Conservation (phyloP, 805 yeast species). For the Naumovozyma baii region DNA sequence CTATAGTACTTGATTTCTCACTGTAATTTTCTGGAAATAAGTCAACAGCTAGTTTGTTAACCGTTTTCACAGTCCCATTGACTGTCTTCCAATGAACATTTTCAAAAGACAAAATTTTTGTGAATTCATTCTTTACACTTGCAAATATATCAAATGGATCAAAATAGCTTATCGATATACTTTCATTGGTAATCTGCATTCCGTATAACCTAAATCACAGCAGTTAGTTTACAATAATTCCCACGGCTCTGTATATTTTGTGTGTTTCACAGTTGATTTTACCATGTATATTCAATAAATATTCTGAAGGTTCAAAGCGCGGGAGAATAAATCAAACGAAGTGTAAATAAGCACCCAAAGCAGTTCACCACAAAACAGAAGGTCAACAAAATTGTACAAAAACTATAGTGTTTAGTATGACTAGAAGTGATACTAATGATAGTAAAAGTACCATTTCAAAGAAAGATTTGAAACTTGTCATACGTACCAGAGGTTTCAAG, state of each 20-base stretch:
- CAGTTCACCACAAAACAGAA: too few species aligned
- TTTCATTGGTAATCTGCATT: not conserved
- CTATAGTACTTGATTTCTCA: constrained; percentile 1
- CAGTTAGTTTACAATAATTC: too few species aligned
- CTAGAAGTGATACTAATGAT: constrained; percentile 1
- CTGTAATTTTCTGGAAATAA: constrained; percentile 14
- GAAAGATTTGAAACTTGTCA: constrained; percentile 6
- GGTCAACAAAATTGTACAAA: not conserved
- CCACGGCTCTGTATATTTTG: too few species aligned
- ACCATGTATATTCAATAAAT: not conserved
- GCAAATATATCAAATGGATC: constrained; percentile 30
- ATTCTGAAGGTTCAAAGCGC: not conserved
- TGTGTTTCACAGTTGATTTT: too few species aligned
- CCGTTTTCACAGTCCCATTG: constrained; percentile 19
- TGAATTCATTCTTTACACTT: constrained; percentile 21
- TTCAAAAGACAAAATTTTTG: constrained; percentile 21
- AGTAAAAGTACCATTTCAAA: not conserved
- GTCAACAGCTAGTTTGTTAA: constrained; percentile 16
- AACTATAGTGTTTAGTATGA: not conserved
- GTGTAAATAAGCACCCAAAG: too few species aligned
- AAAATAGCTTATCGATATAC: constrained; percentile 24
- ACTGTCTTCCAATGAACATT: constrained; percentile 28
- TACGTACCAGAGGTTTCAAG: constrained; percentile 17
- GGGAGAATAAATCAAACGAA: too few species aligned
- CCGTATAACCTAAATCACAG: too few species aligned